Conservation (phyloP, 495 filamentous ascomycete genomes). For the Aspergillus panamensis region DNA sequence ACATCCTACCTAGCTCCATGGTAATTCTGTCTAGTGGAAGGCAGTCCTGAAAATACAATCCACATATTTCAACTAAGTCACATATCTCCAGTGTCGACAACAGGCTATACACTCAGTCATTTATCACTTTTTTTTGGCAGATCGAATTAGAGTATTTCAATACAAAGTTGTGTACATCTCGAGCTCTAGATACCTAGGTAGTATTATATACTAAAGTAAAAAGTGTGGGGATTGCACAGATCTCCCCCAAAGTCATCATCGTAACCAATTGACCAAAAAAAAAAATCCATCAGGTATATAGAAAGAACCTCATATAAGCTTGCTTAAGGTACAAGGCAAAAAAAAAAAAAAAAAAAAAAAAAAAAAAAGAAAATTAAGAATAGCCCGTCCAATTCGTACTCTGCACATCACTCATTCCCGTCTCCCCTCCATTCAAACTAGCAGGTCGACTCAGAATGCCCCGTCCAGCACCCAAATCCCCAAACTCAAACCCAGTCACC, state of each 20-base stretch:
- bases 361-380: conserved; percentile 13
- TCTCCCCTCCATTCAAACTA: conserved; percentile 11
- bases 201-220: too few relatives aligned
- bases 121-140: too few relatives aligned
- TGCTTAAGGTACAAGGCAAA: background rate
- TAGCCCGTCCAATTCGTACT: conserved; percentile 14
- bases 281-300: too few relatives aligned
- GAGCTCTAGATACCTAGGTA: too few relatives aligned
- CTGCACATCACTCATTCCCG: conserved; percentile 6
- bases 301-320: background rate
- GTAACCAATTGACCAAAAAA: too few relatives aligned
- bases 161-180: too few relatives aligned
- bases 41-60: conserved; percentile 6
- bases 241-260: too few relatives aligned
- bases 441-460: conserved; percentile 5
- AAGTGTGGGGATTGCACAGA: too few relatives aligned
- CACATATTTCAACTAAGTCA: background rate
- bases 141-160: too few relatives aligned
- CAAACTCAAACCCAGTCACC: conserved; percentile 37
- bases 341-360: background rate
- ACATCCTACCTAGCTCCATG: background rate
- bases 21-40: background rate
- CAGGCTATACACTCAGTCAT: background rate
- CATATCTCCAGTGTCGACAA: background rate
- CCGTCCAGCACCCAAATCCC: conserved; percentile 25